Base-by-base conservation (phyloP, 2,329 filamentous ascomycete species). In the Sarocladium kiliense region DNA sequence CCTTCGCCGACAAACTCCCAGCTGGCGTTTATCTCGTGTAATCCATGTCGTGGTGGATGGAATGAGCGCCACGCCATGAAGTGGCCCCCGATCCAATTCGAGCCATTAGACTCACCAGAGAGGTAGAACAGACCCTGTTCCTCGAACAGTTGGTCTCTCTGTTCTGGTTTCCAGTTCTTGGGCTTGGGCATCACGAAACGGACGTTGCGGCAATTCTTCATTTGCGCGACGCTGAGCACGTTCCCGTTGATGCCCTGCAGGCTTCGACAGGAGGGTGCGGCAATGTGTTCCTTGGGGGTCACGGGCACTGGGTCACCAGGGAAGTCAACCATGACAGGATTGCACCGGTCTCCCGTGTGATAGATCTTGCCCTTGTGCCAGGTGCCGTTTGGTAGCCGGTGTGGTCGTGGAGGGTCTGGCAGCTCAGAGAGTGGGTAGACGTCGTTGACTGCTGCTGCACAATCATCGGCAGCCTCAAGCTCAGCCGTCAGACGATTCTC, bases 191-290 rank as follows among this genome's bases (percentile, higher is more conserved):
- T 21, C 18, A 53, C 19, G 25, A 19, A 53, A 3, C 50, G 50
- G 3, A 39, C 32, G 21, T 53, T 53, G 32, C 50, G 50, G 50
- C 50, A 53, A 34, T 41, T 53, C 34, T 53, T 53, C 50, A 53
- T 53, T 21, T 53, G 32, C 5, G 18, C 50, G 9, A 53, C 23
- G 19, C 34, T 53, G 6, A 53, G 50, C 5, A 41, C 50, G 23
- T 53, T 14, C 3, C 50, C 50, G 34, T 53, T 53, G 50, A 53
- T 41, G 21, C 50, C 50, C 18, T 53, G 50, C 18, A 41, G 21
- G 34, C 34, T 53, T 4, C n/a, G 50, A 23, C 50, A 53, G 7
- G 32, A 25, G 6, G 16, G 50, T 3, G 50, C 9, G 34, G 50
- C 50, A 14, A 53, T 41, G 34, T 53, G 50, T 34, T 53, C 50